Base-by-base conservation (phyloP, 345 rosid species). In the Brassica cretica region DNA sequence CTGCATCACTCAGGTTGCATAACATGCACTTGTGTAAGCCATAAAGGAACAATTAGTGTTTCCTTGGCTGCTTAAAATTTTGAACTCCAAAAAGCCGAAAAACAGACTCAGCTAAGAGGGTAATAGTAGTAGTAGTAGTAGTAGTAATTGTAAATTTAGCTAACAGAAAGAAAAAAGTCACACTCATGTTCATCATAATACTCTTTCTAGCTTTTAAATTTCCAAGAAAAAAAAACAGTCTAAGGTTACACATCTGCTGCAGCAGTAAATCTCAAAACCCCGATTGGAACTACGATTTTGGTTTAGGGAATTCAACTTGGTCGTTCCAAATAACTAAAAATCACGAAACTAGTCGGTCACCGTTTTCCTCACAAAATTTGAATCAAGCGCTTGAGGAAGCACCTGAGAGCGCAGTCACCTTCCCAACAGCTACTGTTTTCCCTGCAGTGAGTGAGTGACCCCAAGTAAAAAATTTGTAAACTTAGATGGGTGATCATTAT, bases 341-440 rank as follows among this genome's bases (percentile, higher is more conserved):
- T 24, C 59, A 29, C 6, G 12, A 14, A 24, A 68, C 76, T 30
- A 63, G 41, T 7, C 10, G 49, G 27, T 76, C 67, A 84, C 81
- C 80, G 64, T 46, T 72, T 24, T 53, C 74, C 72, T 74, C 35
- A 25, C 86, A 84, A 80, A 80, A 83, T 39, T 71, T 44, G 46
- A 44, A 64, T 85, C 83, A 88, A 78, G 87, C 87, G 78, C 78
- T 79, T 72, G 82, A 53, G 59, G 59, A 15, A 16, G 24, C 19
- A 53, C 59, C 59, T 15, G 21, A 69, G 76, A 90, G 85, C 63
- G 75, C 89, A 32, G 83, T 90, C 75, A 90, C 91, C 79, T 88
- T 90, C 37, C 95, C 92, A 8, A 90, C 87, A 6, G 95, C 95
- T 73, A 90, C 82, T 19, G 95, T 90, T 83, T 88, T 90, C 19